Base-by-base conservation (phyloP, 176 grass and related monocot species). In the Carex littledalei region DNA sequence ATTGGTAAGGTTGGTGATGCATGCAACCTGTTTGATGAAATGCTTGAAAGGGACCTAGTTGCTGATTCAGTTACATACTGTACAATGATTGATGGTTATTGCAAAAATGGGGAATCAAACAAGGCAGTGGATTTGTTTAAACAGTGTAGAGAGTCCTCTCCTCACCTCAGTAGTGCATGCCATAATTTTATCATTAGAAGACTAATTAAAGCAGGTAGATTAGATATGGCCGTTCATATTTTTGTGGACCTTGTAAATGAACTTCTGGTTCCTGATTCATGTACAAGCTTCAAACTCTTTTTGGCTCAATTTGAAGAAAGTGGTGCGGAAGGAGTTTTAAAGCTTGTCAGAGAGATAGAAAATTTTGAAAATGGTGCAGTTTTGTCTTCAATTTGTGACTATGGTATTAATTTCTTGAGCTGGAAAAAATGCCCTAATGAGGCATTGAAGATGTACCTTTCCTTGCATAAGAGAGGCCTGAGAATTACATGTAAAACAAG, bases 51-150 rank as follows among this genome's bases (percentile, higher is more conserved):
- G 81, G 87, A 87, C 43, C 88, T 94, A 89, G 78, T 58, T 50
- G 85, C 94, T 84, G 88, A 91, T 92, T 86, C 49, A 41, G 67
- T 91, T 78, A 97, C 94, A 49, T 97, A 94, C 80, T 85, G 79
- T 89, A 94, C 72, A 78, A 85, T 94, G 22, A 91, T 97, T 85
- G 78, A 91, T 68, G 63, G 74, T 15, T 72, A 87, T 82, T 94
- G 86, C 83, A 94, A 92, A 90, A 69, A 53, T 86, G 94, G 91
- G 52, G 82, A 89, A 73, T 79, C 81, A 80, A 79, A 91, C 49
- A 88, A 92, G 56, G 92, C 90, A 78, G 55, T 97, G 74, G 60
- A 88, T 65, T 39, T 92, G 34, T 94, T 97, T 87, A 67, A 92
- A 31, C 81, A 87, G 84, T 91, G 88, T 60, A 91, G 37, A 63